Percentiles rank a stretch among this genome's conserved stretches.
Evolutionary conservation across 352 stramenopile genomes (phyloP).

Genomic region (Sclerospora graminicola): DNA sequence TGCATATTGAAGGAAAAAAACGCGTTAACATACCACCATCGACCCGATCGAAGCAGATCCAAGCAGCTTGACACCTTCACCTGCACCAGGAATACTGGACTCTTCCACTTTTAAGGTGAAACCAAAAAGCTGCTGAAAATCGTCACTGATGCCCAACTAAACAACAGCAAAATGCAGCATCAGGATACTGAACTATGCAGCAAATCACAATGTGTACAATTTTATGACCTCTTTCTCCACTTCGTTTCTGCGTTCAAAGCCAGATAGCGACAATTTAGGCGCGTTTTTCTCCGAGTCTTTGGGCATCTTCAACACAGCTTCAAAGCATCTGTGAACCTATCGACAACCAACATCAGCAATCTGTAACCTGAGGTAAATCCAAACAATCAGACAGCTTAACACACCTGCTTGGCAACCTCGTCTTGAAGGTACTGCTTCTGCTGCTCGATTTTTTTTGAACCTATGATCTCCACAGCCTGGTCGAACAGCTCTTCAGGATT

Average conservation of each 20-base stretch:
- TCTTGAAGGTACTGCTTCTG: conserved; percentile 67
- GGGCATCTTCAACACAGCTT: conserved; percentile 47
- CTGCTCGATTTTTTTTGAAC: conserved; percentile 73
- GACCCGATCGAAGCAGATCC: conserved; percentile 57
- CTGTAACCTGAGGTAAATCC: neutral
- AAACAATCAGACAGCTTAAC: neutral
- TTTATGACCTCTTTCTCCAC: conserved; percentile 18
- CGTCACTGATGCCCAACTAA: conserved; percentile 25
- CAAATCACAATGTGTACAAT: neutral
- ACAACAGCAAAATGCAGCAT: conserved; percentile 1
- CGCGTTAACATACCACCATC: conserved; percentile 34
- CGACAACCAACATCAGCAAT: neutral
- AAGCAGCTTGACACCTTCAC: conserved; percentile 61
- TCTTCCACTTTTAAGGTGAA: conserved; percentile 60
- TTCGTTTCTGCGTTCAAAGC: conserved; percentile 36
- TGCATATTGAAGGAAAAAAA: neutral
- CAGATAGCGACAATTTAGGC: conserved; percentile 53
- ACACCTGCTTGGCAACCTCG: conserved; percentile 46
- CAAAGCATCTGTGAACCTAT: conserved; percentile 43
- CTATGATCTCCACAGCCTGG: conserved; percentile 53
- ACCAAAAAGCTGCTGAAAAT: conserved; percentile 47
- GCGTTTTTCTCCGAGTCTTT: conserved; percentile 18
- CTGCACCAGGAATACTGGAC: conserved; percentile 51
- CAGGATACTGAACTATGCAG: neutral
- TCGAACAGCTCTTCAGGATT: conserved; percentile 66